These are phyloP conservation scores for Tetrahymena thermophila DNA, from an alignment of 73 alveolate species.

Conservation along the genomic window DNA sequence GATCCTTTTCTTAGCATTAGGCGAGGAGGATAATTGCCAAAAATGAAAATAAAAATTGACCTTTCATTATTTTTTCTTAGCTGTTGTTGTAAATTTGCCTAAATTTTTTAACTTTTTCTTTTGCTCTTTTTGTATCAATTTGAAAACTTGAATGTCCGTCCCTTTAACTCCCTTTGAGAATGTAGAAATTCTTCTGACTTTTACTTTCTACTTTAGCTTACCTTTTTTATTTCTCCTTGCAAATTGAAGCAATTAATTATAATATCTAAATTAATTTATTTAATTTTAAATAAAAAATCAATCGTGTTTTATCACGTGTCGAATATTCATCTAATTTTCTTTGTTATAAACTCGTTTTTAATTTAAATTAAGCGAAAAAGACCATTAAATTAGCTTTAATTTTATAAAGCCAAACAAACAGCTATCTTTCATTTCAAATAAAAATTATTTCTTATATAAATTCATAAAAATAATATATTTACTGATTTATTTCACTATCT, in stretches of 20 bases:
- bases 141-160: neutral
- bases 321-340: neutral
- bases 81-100: neutral
- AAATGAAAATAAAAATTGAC: neutral
- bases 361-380: neutral
- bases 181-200: neutral
- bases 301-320: neutral
- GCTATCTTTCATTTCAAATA: neutral
- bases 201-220: neutral
- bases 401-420: neutral
- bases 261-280: neutral
- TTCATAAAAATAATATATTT: too few species aligned
- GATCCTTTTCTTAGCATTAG: neutral
- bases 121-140: neutral
- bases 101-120: neutral
- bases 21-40: neutral
- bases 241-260: neutral
- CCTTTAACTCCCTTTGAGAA: neutral
- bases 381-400: neutral
- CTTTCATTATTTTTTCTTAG: neutral
- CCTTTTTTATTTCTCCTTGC: neutral
- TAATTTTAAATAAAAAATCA: neutral
- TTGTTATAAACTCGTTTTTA: neutral
- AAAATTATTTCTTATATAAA: too few species aligned
- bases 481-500: too few species aligned